Evolutionary conservation across 345 rosid genomes (phyloP).

Genomic region (Stellera chamaejasme): DNA sequence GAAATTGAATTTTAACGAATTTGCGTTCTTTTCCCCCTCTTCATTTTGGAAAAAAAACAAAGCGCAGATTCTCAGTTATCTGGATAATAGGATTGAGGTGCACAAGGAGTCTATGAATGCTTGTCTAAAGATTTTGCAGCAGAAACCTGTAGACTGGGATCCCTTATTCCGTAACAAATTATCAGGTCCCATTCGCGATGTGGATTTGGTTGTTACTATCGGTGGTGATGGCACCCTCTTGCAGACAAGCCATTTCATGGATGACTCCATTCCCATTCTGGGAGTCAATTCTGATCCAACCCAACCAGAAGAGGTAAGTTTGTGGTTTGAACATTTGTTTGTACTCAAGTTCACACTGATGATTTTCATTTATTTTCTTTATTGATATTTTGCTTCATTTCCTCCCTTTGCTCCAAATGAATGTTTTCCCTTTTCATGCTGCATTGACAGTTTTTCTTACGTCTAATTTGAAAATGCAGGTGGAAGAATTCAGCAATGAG

Average conservation of each 20-base stretch:
- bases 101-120: constrained; percentile 57
- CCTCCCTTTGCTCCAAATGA: background rate
- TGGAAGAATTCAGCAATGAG: constrained; percentile 48
- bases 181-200: constrained; percentile 41
- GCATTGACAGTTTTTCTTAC: background rate
- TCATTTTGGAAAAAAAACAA: constrained; percentile 1
- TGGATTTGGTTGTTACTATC: constrained; percentile 80
- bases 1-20: background rate
- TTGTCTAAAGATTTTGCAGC: constrained; percentile 59
- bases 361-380: background rate
- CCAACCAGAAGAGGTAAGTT: constrained; percentile 57
- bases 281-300: constrained; percentile 98
- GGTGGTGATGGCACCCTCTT: constrained; percentile 97
- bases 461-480: constrained; percentile 27
- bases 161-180: constrained; percentile 46
- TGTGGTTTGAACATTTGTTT: background rate
- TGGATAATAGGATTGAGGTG: constrained; percentile 63
- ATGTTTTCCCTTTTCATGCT: background rate
- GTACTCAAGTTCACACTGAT: background rate
- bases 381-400: background rate
- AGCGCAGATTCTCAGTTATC: constrained; percentile 40
- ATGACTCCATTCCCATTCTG: constrained; percentile 61
- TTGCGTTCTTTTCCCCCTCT: background rate
- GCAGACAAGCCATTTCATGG: constrained; percentile 87
- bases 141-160: constrained; percentile 64